Conservation (phyloP, 2,329 filamentous ascomycete species). For the Nemania sp. region DNA sequence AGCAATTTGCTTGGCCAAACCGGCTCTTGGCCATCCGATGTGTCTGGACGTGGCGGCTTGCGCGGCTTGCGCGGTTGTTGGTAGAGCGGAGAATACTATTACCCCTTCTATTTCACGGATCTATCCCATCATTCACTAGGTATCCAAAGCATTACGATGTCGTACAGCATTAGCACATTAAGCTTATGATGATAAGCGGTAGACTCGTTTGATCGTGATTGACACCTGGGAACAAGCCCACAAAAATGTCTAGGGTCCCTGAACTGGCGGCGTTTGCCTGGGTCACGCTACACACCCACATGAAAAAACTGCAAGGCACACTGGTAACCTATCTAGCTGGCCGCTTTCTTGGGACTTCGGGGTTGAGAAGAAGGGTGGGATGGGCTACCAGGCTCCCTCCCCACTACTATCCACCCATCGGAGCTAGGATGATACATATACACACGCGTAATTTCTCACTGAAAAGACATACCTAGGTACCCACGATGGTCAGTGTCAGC, state of each 20-base stretch:
- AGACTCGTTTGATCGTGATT: not conserved
- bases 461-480: not conserved
- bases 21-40: not conserved
- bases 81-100: not conserved
- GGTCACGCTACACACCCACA: not conserved
- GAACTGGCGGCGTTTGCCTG: too few relatives aligned
- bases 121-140: too few relatives aligned
- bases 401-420: not conserved
- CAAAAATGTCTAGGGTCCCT: not conserved
- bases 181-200: not conserved
- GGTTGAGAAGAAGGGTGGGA: not conserved
- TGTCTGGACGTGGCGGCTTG: not conserved
- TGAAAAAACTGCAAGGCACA: not conserved
- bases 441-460: not conserved
- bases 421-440: not conserved
- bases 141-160: not conserved
- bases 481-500: not conserved
- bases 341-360: not conserved
- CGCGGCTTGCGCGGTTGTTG: not conserved
- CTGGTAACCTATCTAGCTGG: not conserved
- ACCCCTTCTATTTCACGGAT: not conserved
- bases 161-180: not conserved
- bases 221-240: not conserved
- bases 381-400: not conserved
- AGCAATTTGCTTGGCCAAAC: not conserved